Conservation (phyloP, 2,329 filamentous ascomycete species). For the Aurifilum marmelostoma region DNA sequence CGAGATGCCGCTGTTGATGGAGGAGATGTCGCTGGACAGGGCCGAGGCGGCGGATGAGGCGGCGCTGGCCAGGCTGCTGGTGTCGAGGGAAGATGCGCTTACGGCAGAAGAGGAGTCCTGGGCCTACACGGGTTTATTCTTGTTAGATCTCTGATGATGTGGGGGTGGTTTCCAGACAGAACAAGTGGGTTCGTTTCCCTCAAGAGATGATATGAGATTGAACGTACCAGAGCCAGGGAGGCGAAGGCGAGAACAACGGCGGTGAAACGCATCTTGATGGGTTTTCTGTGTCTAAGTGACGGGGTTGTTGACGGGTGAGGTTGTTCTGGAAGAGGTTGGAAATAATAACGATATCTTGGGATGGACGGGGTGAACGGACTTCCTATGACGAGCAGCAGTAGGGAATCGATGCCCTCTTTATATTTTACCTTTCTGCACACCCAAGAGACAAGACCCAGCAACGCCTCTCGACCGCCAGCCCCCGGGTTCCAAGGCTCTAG, state of each 20-base stretch:
- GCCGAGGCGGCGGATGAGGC: constrained; percentile 16
- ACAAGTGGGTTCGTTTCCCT: background rate
- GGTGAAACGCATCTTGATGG: constrained; percentile 53
- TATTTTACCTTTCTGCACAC: background rate
- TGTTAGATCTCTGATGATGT: background rate
- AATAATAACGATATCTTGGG: background rate
- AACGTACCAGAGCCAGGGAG: constrained; percentile 23
- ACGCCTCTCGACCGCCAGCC: background rate
- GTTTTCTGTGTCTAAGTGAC: background rate
- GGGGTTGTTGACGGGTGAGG: background rate
- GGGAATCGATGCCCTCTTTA: background rate
- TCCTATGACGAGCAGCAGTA: background rate
- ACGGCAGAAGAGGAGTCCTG: constrained; percentile 13
- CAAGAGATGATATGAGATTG: background rate
- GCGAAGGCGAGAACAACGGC: constrained; percentile 42
- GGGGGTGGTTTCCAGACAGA: background rate
- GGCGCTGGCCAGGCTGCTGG: constrained; percentile 11
- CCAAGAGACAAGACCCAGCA: background rate
- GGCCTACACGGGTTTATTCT: background rate
- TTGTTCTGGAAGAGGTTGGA: too few species aligned
- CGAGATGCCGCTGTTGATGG: constrained; percentile 1
- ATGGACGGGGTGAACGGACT: background rate
- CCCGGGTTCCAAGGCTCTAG: background rate
- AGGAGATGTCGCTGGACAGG: constrained; percentile 30
- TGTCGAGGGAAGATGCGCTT: background rate